Conservation (phyloP, 164 flowering plant genomes). For the Stephania cephalantha region DNA sequence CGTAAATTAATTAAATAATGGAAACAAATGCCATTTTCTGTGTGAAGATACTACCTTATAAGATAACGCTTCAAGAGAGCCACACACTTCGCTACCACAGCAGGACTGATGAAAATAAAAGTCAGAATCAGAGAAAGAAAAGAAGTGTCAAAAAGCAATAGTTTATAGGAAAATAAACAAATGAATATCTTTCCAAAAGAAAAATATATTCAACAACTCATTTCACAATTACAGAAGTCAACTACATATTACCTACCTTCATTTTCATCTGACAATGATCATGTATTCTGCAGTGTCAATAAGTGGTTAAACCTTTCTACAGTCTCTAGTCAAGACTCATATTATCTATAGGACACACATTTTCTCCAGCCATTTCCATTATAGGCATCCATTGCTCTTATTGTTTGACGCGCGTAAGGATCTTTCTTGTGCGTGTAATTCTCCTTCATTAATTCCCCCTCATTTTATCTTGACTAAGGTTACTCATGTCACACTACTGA, state of each 20-base stretch:
- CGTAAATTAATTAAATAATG: background rate
- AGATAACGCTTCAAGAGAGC: slow-evolving; percentile 83
- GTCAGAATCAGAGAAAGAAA: slow-evolving; percentile 4
- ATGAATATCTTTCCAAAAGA: background rate
- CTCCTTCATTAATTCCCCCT: background rate
- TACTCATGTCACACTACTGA: background rate
- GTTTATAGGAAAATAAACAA: background rate
- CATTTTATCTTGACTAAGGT: background rate
- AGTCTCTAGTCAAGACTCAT: background rate
- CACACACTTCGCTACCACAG: slow-evolving; percentile 88
- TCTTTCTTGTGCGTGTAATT: background rate
- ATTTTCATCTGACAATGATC: background rate
- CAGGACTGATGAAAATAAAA: slow-evolving; percentile 57
- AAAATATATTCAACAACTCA: background rate
- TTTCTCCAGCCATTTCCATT: background rate
- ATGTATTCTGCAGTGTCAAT: background rate
- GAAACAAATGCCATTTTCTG: background rate
- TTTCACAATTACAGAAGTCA: background rate
- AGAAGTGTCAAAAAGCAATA: background rate
- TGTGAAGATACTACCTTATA: slow-evolving; percentile 51
- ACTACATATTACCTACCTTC: background rate
- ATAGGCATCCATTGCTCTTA: background rate
- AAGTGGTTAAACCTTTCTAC: background rate
- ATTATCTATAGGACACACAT: background rate
- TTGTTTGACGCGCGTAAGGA: background rate